Conservation (phyloP, 164 flowering plant species). For the Chimonanthus salicifolius region DNA sequence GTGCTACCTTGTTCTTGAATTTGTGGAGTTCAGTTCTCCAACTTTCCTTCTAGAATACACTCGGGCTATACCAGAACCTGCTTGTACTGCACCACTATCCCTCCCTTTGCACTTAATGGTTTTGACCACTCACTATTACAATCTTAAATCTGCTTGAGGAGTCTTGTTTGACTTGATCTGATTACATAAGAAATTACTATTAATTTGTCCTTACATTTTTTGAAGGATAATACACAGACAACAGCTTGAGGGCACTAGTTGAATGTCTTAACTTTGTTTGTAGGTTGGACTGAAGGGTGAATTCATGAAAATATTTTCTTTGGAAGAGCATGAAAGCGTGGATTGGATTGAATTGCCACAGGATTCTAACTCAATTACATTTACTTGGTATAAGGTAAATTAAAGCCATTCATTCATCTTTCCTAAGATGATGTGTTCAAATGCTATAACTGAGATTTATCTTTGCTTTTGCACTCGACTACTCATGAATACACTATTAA, state of each 20-base stretch:
- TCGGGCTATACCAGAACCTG: no score
- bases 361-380: slow-evolving; percentile 38
- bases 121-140: no score
- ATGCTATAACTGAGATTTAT: not conserved
- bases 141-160: no score
- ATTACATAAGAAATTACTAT: no score
- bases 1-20: no score
- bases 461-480: not conserved
- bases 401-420: not conserved
- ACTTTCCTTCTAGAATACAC: no score
- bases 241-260: not conserved
- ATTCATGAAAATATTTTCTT: slow-evolving; percentile 38
- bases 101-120: no score
- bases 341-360: slow-evolving; percentile 52
- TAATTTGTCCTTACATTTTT: no score
- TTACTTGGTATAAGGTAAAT: slow-evolving; percentile 87
- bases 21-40: no score
- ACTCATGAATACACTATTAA: not conserved
- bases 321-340: slow-evolving; percentile 34
- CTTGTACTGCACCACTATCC: no score
- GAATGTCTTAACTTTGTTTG: slow-evolving; percentile 10
- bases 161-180: not conserved
- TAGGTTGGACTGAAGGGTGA: slow-evolving; percentile 93
- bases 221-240: not conserved
- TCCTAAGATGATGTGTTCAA: not conserved